A percentile compares a stretch with the other conserved stretches of the same genome.
Conservation (phyloP, 164 flowering plant genomes). For the Kalanchoe fedtschenkoi region DNA sequence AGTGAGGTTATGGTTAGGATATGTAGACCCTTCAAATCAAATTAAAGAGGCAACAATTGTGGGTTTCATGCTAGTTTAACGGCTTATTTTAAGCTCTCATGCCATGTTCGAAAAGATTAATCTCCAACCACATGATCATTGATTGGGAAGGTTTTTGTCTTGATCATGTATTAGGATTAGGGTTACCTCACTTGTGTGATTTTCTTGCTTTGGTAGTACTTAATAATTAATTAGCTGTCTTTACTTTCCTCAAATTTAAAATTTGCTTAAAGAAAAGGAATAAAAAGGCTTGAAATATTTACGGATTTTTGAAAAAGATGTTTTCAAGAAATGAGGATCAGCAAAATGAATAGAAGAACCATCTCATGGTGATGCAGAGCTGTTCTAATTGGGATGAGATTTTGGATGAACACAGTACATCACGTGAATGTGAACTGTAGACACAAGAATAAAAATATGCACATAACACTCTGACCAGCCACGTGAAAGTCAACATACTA, state of each 20-base stretch:
- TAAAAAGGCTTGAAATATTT: neutral
- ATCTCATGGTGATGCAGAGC: too few species aligned
- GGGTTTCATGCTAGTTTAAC: neutral
- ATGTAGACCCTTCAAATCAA: slow-evolving; percentile 7
- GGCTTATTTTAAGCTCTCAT: neutral
- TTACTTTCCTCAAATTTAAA: neutral
- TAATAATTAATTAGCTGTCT: neutral
- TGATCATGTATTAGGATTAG: neutral
- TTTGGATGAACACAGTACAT: too few species aligned
- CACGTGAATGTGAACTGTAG: too few species aligned
- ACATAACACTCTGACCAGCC: too few species aligned
- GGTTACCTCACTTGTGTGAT: slow-evolving; percentile 1
- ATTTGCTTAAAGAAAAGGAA: neutral
- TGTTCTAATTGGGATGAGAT: too few species aligned
- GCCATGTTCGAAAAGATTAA: neutral
- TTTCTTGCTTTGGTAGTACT: neutral
- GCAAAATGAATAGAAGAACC: too few species aligned
- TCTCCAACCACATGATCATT: neutral
- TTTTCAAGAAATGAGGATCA: too few species aligned
- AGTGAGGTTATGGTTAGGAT: slow-evolving; percentile 1
- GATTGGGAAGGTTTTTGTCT: neutral
- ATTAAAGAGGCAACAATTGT: neutral
- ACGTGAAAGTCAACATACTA: too few species aligned
- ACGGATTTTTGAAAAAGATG: neutral
- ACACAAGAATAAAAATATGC: too few species aligned